A percentile compares a stretch with the other conserved stretches of the same genome.
phyloP scores from a whole-genome alignment of 176 grass and related monocot species.

The Oryza officinalis region DNA sequence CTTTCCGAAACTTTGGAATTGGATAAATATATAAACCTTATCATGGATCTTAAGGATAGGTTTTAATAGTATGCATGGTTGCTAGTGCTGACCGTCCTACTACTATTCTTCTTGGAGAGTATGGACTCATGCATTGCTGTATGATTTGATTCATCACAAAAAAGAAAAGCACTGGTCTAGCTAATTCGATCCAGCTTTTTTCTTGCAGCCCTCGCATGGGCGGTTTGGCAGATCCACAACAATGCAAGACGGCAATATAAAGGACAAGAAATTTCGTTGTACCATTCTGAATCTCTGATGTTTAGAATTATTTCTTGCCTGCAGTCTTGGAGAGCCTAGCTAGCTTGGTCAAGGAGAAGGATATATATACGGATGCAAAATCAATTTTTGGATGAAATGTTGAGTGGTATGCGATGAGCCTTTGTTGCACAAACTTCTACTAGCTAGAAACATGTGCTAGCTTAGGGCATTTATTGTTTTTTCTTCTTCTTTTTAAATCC shows the following conservation, averaged over 20 bases:
- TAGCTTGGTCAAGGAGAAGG: neutral
- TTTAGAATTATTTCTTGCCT: neutral
- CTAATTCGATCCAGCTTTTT: neutral
- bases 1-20: neutral
- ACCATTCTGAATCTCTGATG: neutral
- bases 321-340: neutral
- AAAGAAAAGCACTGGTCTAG: neutral
- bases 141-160: neutral
- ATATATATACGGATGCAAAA: neutral
- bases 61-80: slow-evolving; percentile 9
- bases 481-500: neutral
- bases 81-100: neutral
- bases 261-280: neutral
- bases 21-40: slow-evolving; percentile 42
- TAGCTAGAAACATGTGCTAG: neutral
- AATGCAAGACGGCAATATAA: neutral
- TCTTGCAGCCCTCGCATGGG: neutral
- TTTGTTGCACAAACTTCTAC: neutral
- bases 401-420: neutral
- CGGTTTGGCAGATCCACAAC: neutral
- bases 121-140: neutral
- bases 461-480: neutral
- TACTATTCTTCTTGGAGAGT: neutral
- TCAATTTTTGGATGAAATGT: neutral
- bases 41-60: neutral